Evolutionary conservation across 768 basidiomycete species (phyloP).

Genomic region (Trametes gibbosa): DNA sequence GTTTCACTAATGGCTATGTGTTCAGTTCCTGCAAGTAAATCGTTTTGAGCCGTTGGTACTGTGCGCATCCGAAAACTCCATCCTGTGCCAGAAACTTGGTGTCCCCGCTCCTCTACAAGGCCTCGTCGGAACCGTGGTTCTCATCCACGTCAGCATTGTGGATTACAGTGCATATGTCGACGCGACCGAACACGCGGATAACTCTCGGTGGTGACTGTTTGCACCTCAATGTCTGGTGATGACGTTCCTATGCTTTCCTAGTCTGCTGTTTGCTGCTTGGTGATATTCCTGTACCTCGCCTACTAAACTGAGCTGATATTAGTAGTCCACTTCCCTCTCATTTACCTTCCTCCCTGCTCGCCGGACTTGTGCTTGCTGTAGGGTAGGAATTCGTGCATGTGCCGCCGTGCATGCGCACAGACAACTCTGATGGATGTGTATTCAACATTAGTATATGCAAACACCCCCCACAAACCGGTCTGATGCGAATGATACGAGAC

Average conservation of each 20-base stretch:
- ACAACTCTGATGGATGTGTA: not conserved
- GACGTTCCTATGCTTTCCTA: not conserved
- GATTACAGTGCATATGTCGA: conserved; percentile 60
- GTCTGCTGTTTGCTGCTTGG: not conserved
- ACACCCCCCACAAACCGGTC: no score
- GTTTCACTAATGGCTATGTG: not conserved
- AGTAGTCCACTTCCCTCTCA: not conserved
- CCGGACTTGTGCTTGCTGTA: not conserved
- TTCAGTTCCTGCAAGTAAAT: conserved; percentile 56
- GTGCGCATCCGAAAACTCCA: conserved; percentile 50
- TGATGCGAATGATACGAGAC: no score
- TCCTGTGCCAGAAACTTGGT: conserved; percentile 48
- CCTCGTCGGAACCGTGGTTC: conserved; percentile 44
- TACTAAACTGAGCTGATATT: not conserved
- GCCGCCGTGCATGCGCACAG: not conserved
- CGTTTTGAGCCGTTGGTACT: conserved; percentile 54
- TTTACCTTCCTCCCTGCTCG: not conserved
- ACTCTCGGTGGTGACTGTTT: conserved; percentile 20
- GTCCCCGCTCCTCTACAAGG: conserved; percentile 45
- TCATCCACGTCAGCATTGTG: conserved; percentile 55
- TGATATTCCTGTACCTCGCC: not conserved
- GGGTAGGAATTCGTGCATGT: not conserved
- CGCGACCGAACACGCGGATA: conserved; percentile 37
- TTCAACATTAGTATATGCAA: not conserved
- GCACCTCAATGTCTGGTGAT: not conserved